Evolutionary conservation across 495 filamentous ascomycete species (phyloP).

Genomic region (Annulohypoxylon stygium): DNA sequence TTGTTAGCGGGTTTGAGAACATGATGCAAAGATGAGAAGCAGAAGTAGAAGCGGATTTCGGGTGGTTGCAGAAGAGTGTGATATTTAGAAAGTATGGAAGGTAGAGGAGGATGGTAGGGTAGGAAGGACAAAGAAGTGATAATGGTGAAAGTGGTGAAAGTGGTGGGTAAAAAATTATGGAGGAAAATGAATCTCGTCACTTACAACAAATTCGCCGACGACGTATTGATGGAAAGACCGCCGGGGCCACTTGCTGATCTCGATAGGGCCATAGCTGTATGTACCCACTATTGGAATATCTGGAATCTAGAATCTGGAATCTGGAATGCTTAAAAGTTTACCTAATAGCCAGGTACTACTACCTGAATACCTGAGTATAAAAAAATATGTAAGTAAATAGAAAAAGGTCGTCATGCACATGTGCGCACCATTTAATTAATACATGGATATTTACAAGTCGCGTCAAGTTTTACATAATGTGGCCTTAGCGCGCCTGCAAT

Average conservation of each 20-base stretch:
- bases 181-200: constrained; percentile 36
- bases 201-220: constrained; percentile 75
- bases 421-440: neutral
- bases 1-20: constrained; percentile 31
- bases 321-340: neutral
- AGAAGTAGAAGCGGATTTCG: neutral
- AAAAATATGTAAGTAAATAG: neutral
- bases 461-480: constrained; percentile 3
- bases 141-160: neutral
- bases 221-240: constrained; percentile 84
- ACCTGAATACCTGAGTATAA: neutral
- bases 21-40: constrained; percentile 12
- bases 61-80: constrained; percentile 1
- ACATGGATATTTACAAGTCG: neutral
- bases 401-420: neutral
- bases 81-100: neutral
- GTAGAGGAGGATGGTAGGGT: neutral
- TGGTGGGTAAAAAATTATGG: no score
- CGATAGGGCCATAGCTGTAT: constrained; percentile 59
- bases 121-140: neutral
- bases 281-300: constrained; percentile 21
- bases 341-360: neutral
- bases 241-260: constrained; percentile 75
- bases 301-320: neutral
- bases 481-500: constrained; percentile 17